These are phyloP conservation scores for Escallonia rubra DNA, from an alignment of 129 eudicot species.

Conservation along the genomic window DNA sequence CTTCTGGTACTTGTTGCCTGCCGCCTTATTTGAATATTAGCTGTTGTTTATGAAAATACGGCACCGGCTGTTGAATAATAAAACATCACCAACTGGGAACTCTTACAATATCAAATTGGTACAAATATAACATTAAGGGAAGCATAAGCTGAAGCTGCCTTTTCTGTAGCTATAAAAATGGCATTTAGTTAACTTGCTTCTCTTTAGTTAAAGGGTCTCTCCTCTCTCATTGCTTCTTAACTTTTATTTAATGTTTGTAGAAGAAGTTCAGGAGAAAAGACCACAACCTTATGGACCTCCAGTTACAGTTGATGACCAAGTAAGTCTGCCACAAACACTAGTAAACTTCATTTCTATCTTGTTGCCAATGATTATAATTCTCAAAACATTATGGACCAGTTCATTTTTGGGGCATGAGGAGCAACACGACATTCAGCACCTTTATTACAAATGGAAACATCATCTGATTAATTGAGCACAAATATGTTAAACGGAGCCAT, in stretches of 20 bases:
- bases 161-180: background rate
- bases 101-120: background rate
- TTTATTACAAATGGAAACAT: no score
- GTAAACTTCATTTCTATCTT: background rate
- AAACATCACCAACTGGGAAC: slow-evolving; percentile 4
- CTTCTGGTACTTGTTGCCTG: slow-evolving; percentile 26
- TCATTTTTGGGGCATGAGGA: background rate
- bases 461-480: background rate
- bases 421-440: background rate
- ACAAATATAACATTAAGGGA: background rate
- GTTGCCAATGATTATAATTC: background rate
- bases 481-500: background rate
- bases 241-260: slow-evolving; percentile 1
- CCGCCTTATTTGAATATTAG: background rate
- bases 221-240: slow-evolving; percentile 6
- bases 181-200: background rate
- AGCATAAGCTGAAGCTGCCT: background rate
- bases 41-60: background rate
- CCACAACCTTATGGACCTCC: slow-evolving; percentile 37
- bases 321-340: slow-evolving; percentile 21
- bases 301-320: slow-evolving; percentile 32
- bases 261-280: slow-evolving; percentile 40
- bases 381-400: background rate
- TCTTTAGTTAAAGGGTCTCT: background rate
- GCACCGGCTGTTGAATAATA: background rate